Percentiles rank a stretch among this genome's conserved stretches.
Evolutionary conservation across 208 protist genomes (phyloP).

Genomic region (Leishmania arabica): DNA sequence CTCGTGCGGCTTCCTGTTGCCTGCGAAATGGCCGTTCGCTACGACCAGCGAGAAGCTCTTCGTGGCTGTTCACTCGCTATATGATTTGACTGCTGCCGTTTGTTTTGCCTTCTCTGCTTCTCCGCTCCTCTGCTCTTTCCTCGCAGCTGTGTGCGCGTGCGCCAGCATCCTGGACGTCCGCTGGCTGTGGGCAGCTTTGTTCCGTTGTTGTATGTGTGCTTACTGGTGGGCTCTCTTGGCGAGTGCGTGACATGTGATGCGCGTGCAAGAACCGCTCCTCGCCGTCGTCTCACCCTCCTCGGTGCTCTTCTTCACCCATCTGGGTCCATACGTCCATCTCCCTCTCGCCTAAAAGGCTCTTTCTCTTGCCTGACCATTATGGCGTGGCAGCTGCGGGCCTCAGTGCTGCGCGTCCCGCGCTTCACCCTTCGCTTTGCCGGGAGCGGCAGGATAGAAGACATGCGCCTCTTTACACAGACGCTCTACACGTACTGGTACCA

Average conservation of each 20-base stretch:
- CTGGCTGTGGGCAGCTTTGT: not conserved
- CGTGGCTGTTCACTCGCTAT: not conserved
- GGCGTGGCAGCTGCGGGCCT: constrained; percentile 26
- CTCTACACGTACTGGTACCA: constrained; percentile 78
- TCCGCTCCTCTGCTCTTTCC: not conserved
- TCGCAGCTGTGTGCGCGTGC: not conserved
- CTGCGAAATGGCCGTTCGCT: not conserved
- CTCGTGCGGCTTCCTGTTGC: not conserved
- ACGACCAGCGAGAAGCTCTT: not conserved
- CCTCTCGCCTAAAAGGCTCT: not conserved
- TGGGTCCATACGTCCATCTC: not conserved
- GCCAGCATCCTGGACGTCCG: not conserved
- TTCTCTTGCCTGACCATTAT: not conserved
- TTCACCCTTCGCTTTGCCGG: constrained; percentile 53
- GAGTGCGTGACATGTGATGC: not conserved
- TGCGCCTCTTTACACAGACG: constrained; percentile 67
- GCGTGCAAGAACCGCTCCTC: not conserved
- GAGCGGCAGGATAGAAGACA: constrained; percentile 59
- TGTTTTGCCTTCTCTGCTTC: not conserved
- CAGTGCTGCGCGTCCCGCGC: constrained; percentile 22
- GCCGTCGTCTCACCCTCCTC: not conserved
- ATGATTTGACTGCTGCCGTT: not conserved
- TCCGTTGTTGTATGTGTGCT: not conserved
- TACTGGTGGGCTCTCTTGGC: not conserved
- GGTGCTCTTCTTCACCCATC: not conserved